Evolutionary conservation across 129 eudicot species (phyloP), one percentile per base, ranked within the genome.

Genomic region (Pittosporum tobira): DNA sequence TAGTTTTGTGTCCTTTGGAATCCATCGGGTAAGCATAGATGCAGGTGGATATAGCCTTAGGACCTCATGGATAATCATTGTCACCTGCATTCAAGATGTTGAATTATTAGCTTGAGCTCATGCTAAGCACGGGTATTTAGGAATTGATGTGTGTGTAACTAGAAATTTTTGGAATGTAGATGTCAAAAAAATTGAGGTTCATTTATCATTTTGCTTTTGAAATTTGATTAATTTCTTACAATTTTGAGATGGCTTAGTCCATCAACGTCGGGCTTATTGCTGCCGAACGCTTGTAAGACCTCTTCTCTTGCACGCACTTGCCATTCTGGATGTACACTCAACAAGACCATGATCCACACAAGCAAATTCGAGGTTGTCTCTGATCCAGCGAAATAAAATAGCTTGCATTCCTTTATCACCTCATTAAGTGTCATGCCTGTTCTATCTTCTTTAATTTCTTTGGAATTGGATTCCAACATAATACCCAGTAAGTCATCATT

Each of bases 361-460:
- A 87, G 62, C 29, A 79, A 63, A 71, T 71, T 70, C 0, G 88
- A 71, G 1, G 88, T 79, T 62, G 82, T 82, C 57, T 87, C 95
- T 40, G 81, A 84, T 12, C 95, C 93, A 0, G 93, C 87, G 9
- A 82, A 76, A 52, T 82, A 82, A 37, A 87, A 82, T 19, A 80
- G 50, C 56, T 82, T 87, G 77, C 88, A 87, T 62, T 87, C 95
- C 31, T 63, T 81, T 19, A 87, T 75, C 22, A 71, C 82, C 26
- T 82, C 93, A 2, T 77, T 82, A 8, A 64, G 61, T 8, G 65
- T 74, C 71, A 79, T 63, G 4, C 81, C 71, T 0, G 9, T 70
- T 50, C 71, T 62, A 0, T 71, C 62, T 51, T 72, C 70, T 65
- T 42, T 4, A 8, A 70, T 65, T 31, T 76, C 77, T 18, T 28